Percentiles rank a stretch among this genome's conserved stretches.
These are phyloP conservation scores for Protomyces arabidopsidicola DNA, from an alignment of 1,139 yeast genomes.

Conservation along the genomic window DNA sequence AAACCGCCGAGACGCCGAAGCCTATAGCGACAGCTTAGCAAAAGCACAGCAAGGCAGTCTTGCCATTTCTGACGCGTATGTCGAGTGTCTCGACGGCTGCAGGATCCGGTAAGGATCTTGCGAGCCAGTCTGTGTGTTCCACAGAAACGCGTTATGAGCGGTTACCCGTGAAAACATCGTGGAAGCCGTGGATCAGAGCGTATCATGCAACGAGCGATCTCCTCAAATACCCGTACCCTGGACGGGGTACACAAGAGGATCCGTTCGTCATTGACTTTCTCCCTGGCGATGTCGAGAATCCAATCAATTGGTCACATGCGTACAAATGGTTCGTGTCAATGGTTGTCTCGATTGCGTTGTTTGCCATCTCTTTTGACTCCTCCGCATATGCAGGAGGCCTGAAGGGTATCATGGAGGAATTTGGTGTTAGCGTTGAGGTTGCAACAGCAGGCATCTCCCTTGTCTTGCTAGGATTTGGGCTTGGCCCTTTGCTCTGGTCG, in stretches of 20 bases:
- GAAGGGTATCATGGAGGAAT: conserved; percentile 60
- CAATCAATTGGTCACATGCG: conserved; percentile 50
- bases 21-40: no score
- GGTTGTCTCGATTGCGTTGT: conserved; percentile 42
- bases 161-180: neutral
- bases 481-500: conserved; percentile 49
- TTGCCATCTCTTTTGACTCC: conserved; percentile 59
- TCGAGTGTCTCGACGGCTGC: no score
- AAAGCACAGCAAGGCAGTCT: no score
- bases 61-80: no score
- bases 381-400: conserved; percentile 44
- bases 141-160: neutral
- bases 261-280: neutral
- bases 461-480: conserved; percentile 48
- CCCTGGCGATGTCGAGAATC: conserved; percentile 54
- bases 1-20: no score
- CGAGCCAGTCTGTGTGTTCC: neutral
- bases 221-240: neutral
- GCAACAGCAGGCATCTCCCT: conserved; percentile 65
- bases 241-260: neutral
- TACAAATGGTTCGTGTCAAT: conserved; percentile 24
- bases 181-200: neutral
- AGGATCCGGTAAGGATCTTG: neutral
- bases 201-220: neutral
- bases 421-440: conserved; percentile 45